Conservation (phyloP, 495 filamentous ascomycete genomes). For the Penicillium cosmopolitanum region DNA sequence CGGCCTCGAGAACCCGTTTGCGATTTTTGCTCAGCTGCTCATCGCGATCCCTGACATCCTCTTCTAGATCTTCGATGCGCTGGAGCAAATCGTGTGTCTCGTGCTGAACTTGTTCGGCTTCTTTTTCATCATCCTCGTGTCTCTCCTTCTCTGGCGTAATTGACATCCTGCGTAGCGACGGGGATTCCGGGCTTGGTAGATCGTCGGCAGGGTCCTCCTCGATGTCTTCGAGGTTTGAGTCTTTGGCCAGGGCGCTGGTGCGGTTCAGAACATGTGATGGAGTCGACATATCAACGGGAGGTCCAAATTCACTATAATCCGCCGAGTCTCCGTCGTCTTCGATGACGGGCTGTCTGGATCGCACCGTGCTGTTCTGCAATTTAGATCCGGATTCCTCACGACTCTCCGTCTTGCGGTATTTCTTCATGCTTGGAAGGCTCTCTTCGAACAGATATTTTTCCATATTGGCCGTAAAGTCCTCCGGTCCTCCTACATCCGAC, state of each 20-base stretch:
- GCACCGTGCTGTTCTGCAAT: slow-evolving; percentile 18
- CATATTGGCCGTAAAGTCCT: slow-evolving; percentile 56
- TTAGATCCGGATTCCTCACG: slow-evolving; percentile 20
- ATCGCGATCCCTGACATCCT: slow-evolving; percentile 41
- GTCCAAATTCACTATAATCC: slow-evolving; percentile 51
- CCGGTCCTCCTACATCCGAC: slow-evolving; percentile 55
- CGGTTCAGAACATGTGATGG: slow-evolving; percentile 49
- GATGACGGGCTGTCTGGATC: slow-evolving; percentile 33
- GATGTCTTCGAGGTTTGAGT: slow-evolving; percentile 47
- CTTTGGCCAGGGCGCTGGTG: slow-evolving; percentile 29
- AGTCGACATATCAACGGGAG: slow-evolving; percentile 53
- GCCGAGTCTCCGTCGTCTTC: slow-evolving; percentile 43
- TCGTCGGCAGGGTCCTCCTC: slow-evolving; percentile 44
- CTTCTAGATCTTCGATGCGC: slow-evolving; percentile 40
- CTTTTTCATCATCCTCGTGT: slow-evolving; percentile 20
- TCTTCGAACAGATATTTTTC: slow-evolving; percentile 53
- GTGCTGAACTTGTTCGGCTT: slow-evolving; percentile 22
- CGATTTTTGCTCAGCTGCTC: slow-evolving; percentile 43
- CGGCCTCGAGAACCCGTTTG: slow-evolving; percentile 39
- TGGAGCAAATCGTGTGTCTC: slow-evolving; percentile 24
- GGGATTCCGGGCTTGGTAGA: slow-evolving; percentile 28
- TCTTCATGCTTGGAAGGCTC: slow-evolving; percentile 27
- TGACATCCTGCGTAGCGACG: slow-evolving; percentile 35
- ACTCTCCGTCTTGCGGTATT: slow-evolving; percentile 17
- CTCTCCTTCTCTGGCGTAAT: slow-evolving; percentile 8